Evolutionary conservation across 805 yeast genomes (phyloP), one percentile per base, ranked within the genome.

Genomic region (Millerago galiae): DNA sequence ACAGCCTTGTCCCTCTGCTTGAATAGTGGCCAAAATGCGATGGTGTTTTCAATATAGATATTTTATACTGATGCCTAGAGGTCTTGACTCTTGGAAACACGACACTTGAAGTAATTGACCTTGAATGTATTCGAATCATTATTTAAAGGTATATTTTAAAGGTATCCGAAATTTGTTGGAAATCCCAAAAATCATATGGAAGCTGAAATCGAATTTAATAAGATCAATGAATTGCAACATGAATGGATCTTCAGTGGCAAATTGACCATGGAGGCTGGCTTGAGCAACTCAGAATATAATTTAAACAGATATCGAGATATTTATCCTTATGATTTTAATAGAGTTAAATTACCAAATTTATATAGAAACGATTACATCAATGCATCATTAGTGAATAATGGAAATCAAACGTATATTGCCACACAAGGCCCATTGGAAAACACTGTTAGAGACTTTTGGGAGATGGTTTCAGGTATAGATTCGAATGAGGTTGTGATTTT

Each of bases 371-470:
- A 54, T 28, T 54, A 51, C 35, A 54, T 54, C 35, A 54, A 54
- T 35, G 59, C 59, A 6, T 51, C 55, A 5, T 34, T 38, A 5
- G 37, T 54, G 12, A 40, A 35, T 11, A 34, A 17, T 11, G 32
- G 28, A n/a, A 68, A 34, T 51, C 37, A 40, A 26, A 14, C 58
- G 21, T 83, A 80, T 56, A 80, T 84, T 27, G 85, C 88, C 0
- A 68, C 83, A 2, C 95, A 84, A 54, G 95, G 91, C 2, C 99
- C 99, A 1, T 66, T 83, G n/a, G 63, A 60, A 12, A 65, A 67
- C 28, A 90, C 98, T 0, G 71, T 77, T 48, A 77, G 77, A 3
- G 95, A 93, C 59, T 91, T 93, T 56, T 93, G 97, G 96, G 86
- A 81, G 48, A 83, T 89, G 76, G 73, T 86, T 11, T 70, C 77